Conservation (phyloP, 441 rosid genomes). For the Syzygium syzygioides region DNA sequence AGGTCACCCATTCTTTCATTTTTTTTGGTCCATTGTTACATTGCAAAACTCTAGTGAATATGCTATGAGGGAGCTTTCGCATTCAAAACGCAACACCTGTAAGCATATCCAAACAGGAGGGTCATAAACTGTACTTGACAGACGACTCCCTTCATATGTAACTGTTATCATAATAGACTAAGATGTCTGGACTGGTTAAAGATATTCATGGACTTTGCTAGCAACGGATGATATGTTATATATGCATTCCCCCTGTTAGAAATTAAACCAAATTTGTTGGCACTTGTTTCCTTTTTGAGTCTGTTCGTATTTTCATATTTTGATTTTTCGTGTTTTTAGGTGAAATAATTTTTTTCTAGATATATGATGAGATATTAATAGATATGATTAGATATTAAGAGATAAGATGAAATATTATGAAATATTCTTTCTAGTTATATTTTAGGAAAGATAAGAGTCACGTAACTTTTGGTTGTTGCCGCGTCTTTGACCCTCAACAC, state of each 20-base stretch:
- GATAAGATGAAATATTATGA: too few relatives aligned
- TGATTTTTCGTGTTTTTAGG: too few relatives aligned
- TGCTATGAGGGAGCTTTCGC: not conserved
- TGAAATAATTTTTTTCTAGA: too few relatives aligned
- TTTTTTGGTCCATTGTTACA: not conserved
- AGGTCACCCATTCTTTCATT: not conserved
- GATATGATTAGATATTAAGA: too few relatives aligned
- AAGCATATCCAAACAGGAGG: not conserved
- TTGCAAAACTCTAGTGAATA: not conserved
- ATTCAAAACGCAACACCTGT: not conserved
- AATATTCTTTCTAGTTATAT: too few relatives aligned
- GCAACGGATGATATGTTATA: not conserved
- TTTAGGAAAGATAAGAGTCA: too few relatives aligned
- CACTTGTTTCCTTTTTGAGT: too few relatives aligned
- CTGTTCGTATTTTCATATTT: too few relatives aligned
- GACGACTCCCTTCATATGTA: not conserved
- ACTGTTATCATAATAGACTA: not conserved
- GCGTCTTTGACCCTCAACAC: too few relatives aligned
- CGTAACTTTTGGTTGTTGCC: too few relatives aligned
- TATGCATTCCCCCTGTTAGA: not conserved
- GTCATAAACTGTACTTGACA: not conserved
- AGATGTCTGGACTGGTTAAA: not conserved
- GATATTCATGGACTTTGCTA: not conserved
- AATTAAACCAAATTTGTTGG: too few relatives aligned
- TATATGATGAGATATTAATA: too few relatives aligned